These are phyloP conservation scores for Jamesozyma gamospora DNA, from an alignment of 805 yeast genomes.

Conservation along the genomic window DNA sequence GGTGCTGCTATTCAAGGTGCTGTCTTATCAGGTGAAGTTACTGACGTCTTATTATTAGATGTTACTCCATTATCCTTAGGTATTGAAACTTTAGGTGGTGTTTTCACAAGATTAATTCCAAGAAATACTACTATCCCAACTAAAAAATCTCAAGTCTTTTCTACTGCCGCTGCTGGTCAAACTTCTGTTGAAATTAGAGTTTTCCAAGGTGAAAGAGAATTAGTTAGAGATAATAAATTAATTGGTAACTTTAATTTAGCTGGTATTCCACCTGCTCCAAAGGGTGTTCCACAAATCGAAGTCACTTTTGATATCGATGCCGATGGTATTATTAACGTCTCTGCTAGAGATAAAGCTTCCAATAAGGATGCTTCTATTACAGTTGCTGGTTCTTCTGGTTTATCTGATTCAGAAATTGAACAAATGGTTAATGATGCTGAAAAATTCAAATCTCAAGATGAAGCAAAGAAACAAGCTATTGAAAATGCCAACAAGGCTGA, in stretches of 20 bases:
- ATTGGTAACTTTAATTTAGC: constrained; percentile 93
- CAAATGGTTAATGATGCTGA: constrained; percentile 87
- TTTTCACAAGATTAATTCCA: constrained; percentile 80
- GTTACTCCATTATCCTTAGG: constrained; percentile 83
- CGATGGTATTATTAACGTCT: constrained; percentile 92
- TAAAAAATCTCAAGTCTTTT: constrained; percentile 91
- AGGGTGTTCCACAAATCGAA: constrained; percentile 75
- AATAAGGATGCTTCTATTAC: constrained; percentile 92
- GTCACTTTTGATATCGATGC: constrained; percentile 95
- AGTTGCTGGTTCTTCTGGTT: constrained; percentile 92
- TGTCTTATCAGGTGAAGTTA: constrained; percentile 88
- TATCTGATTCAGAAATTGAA: constrained; percentile 82
- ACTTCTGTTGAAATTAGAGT: constrained; percentile 95
- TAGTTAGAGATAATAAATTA: constrained; percentile 94
- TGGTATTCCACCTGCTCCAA: constrained; percentile 82
- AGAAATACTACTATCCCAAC: constrained; percentile 95
- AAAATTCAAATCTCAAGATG: constrained; percentile 78
- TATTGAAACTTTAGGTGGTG: constrained; percentile 98
- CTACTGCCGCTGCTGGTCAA: constrained; percentile 94
- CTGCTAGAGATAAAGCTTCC: constrained; percentile 88
- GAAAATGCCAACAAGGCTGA: constrained; percentile 75
- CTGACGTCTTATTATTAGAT: constrained; percentile 81
- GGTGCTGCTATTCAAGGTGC: constrained; percentile 99
- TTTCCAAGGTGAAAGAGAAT: constrained; percentile 98
- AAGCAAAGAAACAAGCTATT: constrained; percentile 73